phyloP scores from a whole-genome alignment of 2,329 filamentous ascomycete genomes.

The Thelonectria discophora region DNA sequence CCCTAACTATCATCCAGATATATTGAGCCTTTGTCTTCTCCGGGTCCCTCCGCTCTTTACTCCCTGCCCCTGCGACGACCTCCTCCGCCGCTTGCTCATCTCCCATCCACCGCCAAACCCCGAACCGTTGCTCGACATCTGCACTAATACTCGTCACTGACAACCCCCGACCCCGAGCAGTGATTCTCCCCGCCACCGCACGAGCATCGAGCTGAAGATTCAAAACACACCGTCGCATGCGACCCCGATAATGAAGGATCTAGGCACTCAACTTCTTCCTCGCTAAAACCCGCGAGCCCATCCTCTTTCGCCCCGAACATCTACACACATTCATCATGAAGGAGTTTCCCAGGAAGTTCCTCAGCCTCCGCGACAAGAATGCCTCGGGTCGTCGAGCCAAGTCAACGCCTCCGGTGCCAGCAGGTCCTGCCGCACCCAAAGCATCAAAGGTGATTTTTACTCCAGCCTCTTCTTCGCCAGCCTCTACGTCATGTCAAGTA shows the following conservation, averaged over 20 bases:
- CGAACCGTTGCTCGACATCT: slow-evolving; percentile 4
- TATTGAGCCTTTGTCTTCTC: neutral
- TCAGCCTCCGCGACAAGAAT: slow-evolving; percentile 75
- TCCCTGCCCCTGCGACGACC: neutral
- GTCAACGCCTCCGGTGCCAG: slow-evolving; percentile 63
- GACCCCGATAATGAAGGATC: slow-evolving; percentile 45
- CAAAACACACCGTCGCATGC: slow-evolving; percentile 33
- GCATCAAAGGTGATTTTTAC: slow-evolving; percentile 58
- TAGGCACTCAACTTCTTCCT: slow-evolving; percentile 41
- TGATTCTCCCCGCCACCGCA: slow-evolving; percentile 17
- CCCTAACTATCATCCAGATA: slow-evolving; percentile 12
- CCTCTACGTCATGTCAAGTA: neutral
- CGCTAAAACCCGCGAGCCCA: slow-evolving; percentile 45
- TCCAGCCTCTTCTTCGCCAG: neutral
- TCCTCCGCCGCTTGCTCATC: slow-evolving; percentile 9
- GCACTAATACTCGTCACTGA: neutral
- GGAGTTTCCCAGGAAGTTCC: slow-evolving; percentile 69
- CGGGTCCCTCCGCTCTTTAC: no score
- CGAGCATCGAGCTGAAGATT: slow-evolving; percentile 31
- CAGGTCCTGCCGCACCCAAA: slow-evolving; percentile 42
- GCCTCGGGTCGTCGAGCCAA: slow-evolving; percentile 62
- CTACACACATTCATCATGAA: slow-evolving; percentile 55
- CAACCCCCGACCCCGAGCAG: neutral
- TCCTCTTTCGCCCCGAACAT: slow-evolving; percentile 25
- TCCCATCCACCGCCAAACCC: slow-evolving; percentile 1